These are phyloP conservation scores for Syzygium aromaticum DNA, from an alignment of 345 rosid genomes.

Conservation along the genomic window DNA sequence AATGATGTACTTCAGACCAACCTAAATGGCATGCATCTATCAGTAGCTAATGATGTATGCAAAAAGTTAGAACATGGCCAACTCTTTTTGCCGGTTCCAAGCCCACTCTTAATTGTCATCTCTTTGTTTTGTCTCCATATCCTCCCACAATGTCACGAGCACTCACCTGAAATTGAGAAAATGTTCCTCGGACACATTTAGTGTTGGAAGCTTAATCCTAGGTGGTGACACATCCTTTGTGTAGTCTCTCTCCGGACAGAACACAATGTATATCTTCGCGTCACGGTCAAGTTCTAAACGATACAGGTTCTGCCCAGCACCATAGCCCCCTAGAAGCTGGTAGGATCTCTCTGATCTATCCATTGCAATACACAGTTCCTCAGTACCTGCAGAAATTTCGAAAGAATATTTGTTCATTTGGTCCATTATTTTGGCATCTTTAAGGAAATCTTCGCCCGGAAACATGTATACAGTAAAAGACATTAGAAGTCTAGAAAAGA, in stretches of 20 bases:
- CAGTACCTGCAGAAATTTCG: slow-evolving; percentile 32
- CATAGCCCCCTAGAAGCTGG: slow-evolving; percentile 81
- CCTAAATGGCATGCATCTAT: not conserved
- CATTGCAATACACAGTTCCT: slow-evolving; percentile 79
- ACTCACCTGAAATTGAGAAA: slow-evolving; percentile 5
- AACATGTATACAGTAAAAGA: not conserved
- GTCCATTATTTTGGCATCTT: not conserved
- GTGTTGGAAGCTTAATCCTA: slow-evolving; percentile 55
- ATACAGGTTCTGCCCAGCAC: slow-evolving; percentile 67
- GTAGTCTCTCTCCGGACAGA: slow-evolving; percentile 26
- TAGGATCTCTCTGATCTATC: slow-evolving; percentile 79
- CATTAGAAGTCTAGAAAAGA: not conserved
- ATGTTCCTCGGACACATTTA: slow-evolving; percentile 35
- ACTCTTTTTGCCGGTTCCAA: not conserved
- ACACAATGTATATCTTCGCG: slow-evolving; percentile 25
- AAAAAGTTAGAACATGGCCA: not conserved
- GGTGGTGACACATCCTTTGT: slow-evolving; percentile 12
- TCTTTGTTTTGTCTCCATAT: not conserved
- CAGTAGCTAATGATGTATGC: not conserved
- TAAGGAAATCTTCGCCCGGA: not conserved
- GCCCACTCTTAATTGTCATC: not conserved
- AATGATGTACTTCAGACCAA: not conserved
- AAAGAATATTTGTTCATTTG: not conserved
- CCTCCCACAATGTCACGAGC: not conserved
- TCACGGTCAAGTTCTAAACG: slow-evolving; percentile 27